A percentile compares a stretch with the other conserved stretches of the same genome.
Conservation (phyloP, 108 stramenopile genomes). For the Skeletonema potamos region DNA sequence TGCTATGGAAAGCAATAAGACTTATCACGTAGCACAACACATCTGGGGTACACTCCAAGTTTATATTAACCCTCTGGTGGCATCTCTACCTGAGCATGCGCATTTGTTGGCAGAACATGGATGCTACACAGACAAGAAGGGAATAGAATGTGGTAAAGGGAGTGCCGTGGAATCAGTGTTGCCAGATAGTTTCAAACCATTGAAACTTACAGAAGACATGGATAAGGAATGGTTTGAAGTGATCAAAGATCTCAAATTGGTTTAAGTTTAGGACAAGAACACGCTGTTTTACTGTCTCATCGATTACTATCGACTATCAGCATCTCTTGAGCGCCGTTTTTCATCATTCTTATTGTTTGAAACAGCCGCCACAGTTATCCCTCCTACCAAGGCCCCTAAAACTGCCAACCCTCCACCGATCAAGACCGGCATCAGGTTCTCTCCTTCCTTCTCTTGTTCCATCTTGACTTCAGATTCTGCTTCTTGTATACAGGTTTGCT, state of each 20-base stretch:
- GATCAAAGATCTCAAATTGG: slow-evolving; percentile 25
- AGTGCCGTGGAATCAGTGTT: not conserved
- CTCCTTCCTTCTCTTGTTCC: not conserved
- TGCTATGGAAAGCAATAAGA: slow-evolving; percentile 13
- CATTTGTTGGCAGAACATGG: slow-evolving; percentile 58
- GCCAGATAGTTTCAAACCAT: slow-evolving; percentile 36
- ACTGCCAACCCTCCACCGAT: slow-evolving; percentile 33
- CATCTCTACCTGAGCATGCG: slow-evolving; percentile 56
- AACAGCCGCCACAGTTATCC: slow-evolving; percentile 6
- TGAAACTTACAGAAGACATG: slow-evolving; percentile 31
- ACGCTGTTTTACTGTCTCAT: not conserved
- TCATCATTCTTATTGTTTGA: slow-evolving; percentile 13
- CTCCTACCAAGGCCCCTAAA: slow-evolving; percentile 6
- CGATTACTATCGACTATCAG: not conserved
- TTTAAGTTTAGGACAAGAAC: not conserved
- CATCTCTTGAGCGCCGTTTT: not conserved
- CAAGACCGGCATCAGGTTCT: slow-evolving; percentile 10
- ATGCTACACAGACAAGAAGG: slow-evolving; percentile 13
- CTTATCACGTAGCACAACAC: slow-evolving; percentile 49
- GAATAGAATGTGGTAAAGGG: not conserved
- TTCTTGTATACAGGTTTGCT: not conserved
- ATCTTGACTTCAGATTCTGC: not conserved
- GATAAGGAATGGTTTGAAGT: slow-evolving; percentile 35
- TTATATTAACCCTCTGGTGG: slow-evolving; percentile 51
- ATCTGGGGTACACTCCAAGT: slow-evolving; percentile 49